Evolutionary conservation across 768 basidiomycete genomes (phyloP).

Genomic region (Cystobasidium onofrii): DNA sequence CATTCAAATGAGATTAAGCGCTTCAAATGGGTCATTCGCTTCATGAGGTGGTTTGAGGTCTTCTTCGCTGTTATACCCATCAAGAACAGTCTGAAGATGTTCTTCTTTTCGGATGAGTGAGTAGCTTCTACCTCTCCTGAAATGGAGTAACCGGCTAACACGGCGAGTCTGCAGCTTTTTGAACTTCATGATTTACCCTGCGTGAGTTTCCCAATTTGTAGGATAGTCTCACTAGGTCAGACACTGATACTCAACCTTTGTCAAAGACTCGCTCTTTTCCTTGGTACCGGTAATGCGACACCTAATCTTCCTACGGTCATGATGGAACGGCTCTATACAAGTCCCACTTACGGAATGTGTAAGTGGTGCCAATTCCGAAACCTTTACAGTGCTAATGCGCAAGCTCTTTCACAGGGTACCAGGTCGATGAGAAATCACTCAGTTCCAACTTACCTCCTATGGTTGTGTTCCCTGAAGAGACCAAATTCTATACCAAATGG

Average conservation of each 20-base stretch:
- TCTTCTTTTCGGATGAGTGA: slow-evolving; percentile 47
- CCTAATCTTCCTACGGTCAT: slow-evolving; percentile 48
- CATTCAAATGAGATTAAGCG: slow-evolving; percentile 47
- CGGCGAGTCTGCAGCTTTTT: slow-evolving; percentile 39
- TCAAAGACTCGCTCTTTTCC: slow-evolving; percentile 44
- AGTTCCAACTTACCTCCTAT: slow-evolving; percentile 48
- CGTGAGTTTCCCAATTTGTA: neutral
- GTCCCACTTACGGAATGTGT: slow-evolving; percentile 49
- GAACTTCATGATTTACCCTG: slow-evolving; percentile 47
- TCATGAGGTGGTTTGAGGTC: slow-evolving; percentile 47
- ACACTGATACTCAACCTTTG: neutral
- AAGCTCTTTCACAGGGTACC: slow-evolving; percentile 42
- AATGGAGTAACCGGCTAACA: neutral
- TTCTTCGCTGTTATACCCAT: slow-evolving; percentile 49
- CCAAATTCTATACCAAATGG: slow-evolving; percentile 48
- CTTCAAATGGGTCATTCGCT: slow-evolving; percentile 46
- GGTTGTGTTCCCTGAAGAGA: slow-evolving; percentile 49
- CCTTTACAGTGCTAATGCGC: neutral
- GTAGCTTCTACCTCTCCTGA: neutral
- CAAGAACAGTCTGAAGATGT: slow-evolving; percentile 48
- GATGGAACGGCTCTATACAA: slow-evolving; percentile 50
- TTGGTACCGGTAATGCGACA: slow-evolving; percentile 49
- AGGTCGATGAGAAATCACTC: slow-evolving; percentile 45
- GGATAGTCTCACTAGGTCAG: no score
- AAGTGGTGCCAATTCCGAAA: neutral